A percentile compares a stretch with the other conserved stretches of the same genome.
Evolutionary conservation across 2,329 filamentous ascomycete species (phyloP).

Genomic region (Phialophora verrucosa): DNA sequence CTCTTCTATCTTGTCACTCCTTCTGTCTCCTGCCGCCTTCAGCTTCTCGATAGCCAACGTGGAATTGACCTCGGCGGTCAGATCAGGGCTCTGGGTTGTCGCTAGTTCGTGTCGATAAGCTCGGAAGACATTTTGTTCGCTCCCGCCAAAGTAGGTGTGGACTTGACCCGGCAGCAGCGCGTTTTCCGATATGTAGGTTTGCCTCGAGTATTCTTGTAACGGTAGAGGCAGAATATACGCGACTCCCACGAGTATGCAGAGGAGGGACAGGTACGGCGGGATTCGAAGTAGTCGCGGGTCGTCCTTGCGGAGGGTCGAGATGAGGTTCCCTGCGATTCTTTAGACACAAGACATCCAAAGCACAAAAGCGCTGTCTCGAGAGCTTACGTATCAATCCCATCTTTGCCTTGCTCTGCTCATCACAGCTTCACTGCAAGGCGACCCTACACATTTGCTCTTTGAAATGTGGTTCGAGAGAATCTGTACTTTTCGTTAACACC

Average conservation of each 20-base stretch:
- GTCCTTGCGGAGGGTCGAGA: conserved; percentile 62
- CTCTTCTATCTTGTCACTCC: conserved; percentile 68
- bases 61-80: conserved; percentile 47
- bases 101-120: conserved; percentile 87
- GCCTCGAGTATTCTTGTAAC: conserved; percentile 85
- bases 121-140: conserved; percentile 91
- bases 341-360: conserved; percentile 23
- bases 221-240: conserved; percentile 90
- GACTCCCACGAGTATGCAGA: conserved; percentile 84
- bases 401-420: conserved; percentile 34
- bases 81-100: conserved; percentile 42
- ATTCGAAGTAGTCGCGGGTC: conserved; percentile 82
- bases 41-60: conserved; percentile 44
- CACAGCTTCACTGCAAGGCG: conserved; percentile 36
- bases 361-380: not conserved
- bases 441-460: conserved; percentile 2
- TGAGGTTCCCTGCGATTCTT: conserved; percentile 26
- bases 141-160: conserved; percentile 95
- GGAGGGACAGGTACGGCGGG: conserved; percentile 83
- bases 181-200: conserved; percentile 97
- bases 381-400: conserved; percentile 38
- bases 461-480: conserved; percentile 17
- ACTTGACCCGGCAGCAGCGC: conserved; percentile 94
- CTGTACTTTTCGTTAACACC: conserved; percentile 25
- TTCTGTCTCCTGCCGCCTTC: conserved; percentile 29